phyloP scores from a whole-genome alignment of 768 basidiomycete genomes.

The Serendipita indica region DNA sequence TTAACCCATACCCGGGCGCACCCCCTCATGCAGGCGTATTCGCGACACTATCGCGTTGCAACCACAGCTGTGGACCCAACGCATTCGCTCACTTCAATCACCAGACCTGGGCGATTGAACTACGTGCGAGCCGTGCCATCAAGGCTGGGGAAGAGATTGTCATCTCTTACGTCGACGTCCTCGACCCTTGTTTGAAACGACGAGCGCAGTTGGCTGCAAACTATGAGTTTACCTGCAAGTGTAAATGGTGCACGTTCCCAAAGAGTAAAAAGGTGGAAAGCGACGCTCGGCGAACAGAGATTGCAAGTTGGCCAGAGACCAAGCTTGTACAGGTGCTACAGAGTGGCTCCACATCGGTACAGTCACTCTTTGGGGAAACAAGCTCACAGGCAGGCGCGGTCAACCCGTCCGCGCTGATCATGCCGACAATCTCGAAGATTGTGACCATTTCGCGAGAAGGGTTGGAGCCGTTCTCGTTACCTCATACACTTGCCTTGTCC shows the following conservation, averaged over 20 bases:
- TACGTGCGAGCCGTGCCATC: constrained; percentile 11
- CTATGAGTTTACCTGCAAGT: constrained; percentile 11
- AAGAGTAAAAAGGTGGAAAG: background rate
- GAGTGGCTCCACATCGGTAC: background rate
- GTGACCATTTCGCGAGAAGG: constrained; percentile 1
- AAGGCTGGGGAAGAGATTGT: constrained; percentile 12
- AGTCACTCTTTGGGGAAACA: background rate
- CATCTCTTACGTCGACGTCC: constrained; percentile 12
- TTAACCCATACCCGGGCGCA: background rate
- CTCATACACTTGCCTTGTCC: background rate
- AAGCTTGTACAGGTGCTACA: background rate
- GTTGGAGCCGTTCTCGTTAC: background rate
- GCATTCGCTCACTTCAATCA: constrained; percentile 10
- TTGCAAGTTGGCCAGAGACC: background rate
- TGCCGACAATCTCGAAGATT: background rate
- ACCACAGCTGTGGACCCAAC: constrained; percentile 12
- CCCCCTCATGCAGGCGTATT: constrained; percentile 6
- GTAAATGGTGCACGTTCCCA: constrained; percentile 2
- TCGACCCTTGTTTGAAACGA: background rate
- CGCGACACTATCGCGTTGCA: constrained; percentile 8
- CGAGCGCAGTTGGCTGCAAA: background rate
- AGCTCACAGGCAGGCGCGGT: background rate
- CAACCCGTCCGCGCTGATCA: background rate
- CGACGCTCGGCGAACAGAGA: background rate
- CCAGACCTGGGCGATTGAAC: constrained; percentile 1